These are phyloP conservation scores for Crithidia bombi DNA, from an alignment of 208 protist species.

Conservation along the genomic window DNA sequence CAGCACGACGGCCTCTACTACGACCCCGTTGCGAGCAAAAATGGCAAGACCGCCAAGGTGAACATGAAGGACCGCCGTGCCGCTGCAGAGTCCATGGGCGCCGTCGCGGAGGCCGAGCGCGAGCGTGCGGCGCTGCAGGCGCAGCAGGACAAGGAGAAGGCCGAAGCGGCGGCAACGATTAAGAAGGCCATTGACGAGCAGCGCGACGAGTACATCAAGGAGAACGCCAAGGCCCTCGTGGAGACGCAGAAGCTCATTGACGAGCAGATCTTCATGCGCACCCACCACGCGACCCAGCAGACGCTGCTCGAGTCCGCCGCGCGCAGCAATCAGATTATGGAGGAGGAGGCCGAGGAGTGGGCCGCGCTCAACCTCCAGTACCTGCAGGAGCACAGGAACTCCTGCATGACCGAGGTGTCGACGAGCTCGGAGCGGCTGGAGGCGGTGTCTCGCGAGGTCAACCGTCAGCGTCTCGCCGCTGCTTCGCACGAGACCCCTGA, in stretches of 20 bases:
- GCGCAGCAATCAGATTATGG: conserved; percentile 45
- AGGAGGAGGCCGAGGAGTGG: conserved; percentile 56
- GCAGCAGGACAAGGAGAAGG: conserved; percentile 48
- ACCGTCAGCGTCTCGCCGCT: conserved; percentile 37
- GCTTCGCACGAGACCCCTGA: conserved; percentile 41
- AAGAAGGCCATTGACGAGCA: conserved; percentile 44
- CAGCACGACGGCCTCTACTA: conserved; percentile 73
- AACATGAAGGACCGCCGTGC: conserved; percentile 48
- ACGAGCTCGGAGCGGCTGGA: conserved; percentile 37
- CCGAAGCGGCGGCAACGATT: conserved; percentile 28
- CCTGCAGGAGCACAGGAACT: conserved; percentile 40
- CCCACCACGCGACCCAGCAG: conserved; percentile 38
- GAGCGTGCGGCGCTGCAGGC: conserved; percentile 51
- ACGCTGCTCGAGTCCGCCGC: conserved; percentile 43
- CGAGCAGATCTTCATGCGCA: conserved; percentile 28
- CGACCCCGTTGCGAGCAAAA: conserved; percentile 39
- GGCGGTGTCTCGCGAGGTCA: conserved; percentile 55
- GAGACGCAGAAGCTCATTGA: conserved; percentile 52
- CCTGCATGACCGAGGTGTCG: conserved; percentile 40
- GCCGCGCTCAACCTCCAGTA: conserved; percentile 40
- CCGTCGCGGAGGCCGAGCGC: conserved; percentile 46
- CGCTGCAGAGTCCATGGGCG: conserved; percentile 46
- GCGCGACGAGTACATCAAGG: conserved; percentile 38
- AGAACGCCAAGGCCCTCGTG: conserved; percentile 38
- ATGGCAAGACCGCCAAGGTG: conserved; percentile 37